A percentile compares a stretch with the other conserved stretches of the same genome.
These are phyloP conservation scores for Aureobasidium melanogenum DNA, from an alignment of 2,329 filamentous ascomycete genomes.

Conservation along the genomic window DNA sequence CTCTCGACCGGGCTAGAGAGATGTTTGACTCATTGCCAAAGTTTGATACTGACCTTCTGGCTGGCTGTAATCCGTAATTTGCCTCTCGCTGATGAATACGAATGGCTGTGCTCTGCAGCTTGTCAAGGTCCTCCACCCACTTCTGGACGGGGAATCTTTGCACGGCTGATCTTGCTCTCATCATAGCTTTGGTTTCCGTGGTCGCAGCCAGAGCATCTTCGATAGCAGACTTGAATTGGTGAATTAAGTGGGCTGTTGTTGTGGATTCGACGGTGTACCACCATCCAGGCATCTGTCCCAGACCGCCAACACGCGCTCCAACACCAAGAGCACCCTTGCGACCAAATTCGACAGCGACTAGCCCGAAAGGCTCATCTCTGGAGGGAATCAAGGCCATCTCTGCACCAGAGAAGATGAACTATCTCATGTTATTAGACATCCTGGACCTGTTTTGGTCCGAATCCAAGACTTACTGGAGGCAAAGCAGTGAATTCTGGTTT, in stretches of 20 bases:
- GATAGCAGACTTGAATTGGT: constrained; percentile 58
- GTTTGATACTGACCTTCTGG: constrained; percentile 35
- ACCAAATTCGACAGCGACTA: constrained; percentile 61
- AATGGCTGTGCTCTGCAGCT: constrained; percentile 51
- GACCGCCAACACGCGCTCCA: constrained; percentile 53
- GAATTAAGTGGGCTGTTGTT: constrained; percentile 52
- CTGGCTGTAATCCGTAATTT: constrained; percentile 31
- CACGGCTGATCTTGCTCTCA: constrained; percentile 56
- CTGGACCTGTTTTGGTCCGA: background rate
- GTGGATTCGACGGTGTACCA: constrained; percentile 62
- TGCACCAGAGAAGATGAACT: constrained; percentile 56
- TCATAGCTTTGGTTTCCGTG: constrained; percentile 46
- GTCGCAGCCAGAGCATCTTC: constrained; percentile 52
- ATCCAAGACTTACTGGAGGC: constrained; percentile 33
- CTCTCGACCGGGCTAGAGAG: background rate
- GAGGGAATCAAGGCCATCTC: constrained; percentile 57
- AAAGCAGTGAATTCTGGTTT: constrained; percentile 59
- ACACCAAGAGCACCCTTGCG: constrained; percentile 59
- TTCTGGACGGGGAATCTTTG: constrained; percentile 60
- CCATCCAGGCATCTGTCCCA: constrained; percentile 54
- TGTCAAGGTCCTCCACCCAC: constrained; percentile 57
- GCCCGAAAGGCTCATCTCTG: constrained; percentile 56
- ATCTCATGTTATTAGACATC: background rate
- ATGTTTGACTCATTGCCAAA: constrained; percentile 14
- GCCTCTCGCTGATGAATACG: constrained; percentile 36